Percentiles rank a stretch among this genome's conserved stretches.
Conservation (phyloP, 2,329 filamentous ascomycete species). For the Sporothrix curviconia region DNA sequence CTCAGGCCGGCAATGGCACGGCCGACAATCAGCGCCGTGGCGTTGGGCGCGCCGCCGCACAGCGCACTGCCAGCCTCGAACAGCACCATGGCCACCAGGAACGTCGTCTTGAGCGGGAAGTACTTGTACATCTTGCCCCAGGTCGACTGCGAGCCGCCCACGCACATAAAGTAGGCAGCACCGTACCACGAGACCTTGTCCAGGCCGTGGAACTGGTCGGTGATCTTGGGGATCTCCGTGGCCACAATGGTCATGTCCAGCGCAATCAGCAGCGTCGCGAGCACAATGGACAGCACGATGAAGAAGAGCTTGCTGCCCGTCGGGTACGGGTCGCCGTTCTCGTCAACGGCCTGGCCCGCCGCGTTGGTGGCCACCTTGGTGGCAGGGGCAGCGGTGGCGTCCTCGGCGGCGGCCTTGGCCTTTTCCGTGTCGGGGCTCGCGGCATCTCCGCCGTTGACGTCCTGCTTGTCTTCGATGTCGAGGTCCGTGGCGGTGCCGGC, state of each 20-base stretch:
- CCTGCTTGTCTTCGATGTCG: background rate
- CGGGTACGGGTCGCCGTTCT: slow-evolving; percentile 31
- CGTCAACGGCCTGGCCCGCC: background rate
- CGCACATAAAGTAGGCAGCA: slow-evolving; percentile 45
- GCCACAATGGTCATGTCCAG: slow-evolving; percentile 51
- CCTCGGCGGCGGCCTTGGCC: slow-evolving; percentile 8
- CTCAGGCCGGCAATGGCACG: slow-evolving; percentile 40
- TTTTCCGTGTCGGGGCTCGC: slow-evolving; percentile 8
- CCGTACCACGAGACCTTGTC: slow-evolving; percentile 55
- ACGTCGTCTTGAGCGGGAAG: slow-evolving; percentile 33
- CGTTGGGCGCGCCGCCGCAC: slow-evolving; percentile 38
- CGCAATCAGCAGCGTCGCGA: slow-evolving; percentile 43
- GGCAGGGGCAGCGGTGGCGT: background rate
- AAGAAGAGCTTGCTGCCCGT: slow-evolving; percentile 33
- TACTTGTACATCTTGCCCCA: slow-evolving; percentile 46
- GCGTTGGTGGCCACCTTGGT: background rate
- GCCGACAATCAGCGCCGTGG: slow-evolving; percentile 42
- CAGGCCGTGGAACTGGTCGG: slow-evolving; percentile 44
- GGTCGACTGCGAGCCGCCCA: slow-evolving; percentile 38
- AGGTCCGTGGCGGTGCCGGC: background rate
- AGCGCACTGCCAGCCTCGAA: slow-evolving; percentile 30
- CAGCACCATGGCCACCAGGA: slow-evolving; percentile 13
- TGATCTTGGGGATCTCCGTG: slow-evolving; percentile 51
- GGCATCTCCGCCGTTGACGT: background rate
- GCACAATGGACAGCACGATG: slow-evolving; percentile 41